phyloP scores from a whole-genome alignment of 345 rosid genomes.

The Cardamine occulta region DNA sequence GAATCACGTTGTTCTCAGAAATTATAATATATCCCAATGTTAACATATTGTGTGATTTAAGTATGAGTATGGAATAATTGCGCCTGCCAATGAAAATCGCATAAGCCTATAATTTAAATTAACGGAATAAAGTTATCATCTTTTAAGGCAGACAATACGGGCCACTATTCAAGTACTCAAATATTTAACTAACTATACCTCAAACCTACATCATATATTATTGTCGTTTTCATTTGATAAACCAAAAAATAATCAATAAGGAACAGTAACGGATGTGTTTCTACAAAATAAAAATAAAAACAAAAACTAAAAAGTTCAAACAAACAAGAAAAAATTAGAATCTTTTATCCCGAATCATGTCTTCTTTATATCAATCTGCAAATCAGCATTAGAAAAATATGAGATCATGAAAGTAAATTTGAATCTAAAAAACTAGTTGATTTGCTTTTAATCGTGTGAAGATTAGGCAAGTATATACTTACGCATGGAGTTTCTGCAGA shows the following conservation, averaged over 20 bases:
- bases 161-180: conserved; percentile 5
- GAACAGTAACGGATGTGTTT: conserved; percentile 12
- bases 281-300: not conserved
- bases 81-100: conserved; percentile 38
- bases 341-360: conserved; percentile 20
- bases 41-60: conserved; percentile 14
- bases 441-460: not conserved
- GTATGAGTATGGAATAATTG: conserved; percentile 40
- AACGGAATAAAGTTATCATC: conserved; percentile 35
- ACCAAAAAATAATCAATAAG: conserved; percentile 27
- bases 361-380: conserved; percentile 41
- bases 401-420: not conserved
- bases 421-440: not conserved
- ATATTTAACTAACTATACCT: conserved; percentile 14
- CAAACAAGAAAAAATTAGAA: not conserved
- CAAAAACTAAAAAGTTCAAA: not conserved
- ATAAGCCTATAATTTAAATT: conserved; percentile 22
- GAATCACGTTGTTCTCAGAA: conserved; percentile 29
- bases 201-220: conserved; percentile 1
- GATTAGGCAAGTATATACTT: conserved; percentile 16
- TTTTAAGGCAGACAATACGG: conserved; percentile 36
- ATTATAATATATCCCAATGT: not conserved
- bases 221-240: conserved; percentile 21
- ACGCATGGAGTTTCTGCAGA: conserved; percentile 69
- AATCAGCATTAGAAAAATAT: conserved; percentile 1